Evolutionary conservation across 2,329 filamentous ascomycete species (phyloP), one percentile per base, ranked within the genome.

Genomic region (Coccinonectria pachysandricola): DNA sequence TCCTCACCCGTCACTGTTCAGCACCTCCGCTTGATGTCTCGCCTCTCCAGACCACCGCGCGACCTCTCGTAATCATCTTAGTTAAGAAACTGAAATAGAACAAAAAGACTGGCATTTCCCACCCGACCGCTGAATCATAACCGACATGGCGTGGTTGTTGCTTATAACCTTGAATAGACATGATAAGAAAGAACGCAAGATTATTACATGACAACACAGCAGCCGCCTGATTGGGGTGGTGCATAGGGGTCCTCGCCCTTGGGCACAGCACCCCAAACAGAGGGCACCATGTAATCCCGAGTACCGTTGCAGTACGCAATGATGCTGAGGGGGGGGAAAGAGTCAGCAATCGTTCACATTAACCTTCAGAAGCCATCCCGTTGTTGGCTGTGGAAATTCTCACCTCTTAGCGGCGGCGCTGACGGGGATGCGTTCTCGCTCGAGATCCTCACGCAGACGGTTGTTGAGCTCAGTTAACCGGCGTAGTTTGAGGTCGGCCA

Each of bases 221-320:
- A 98, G 49, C 86, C 82, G 53, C 77, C 81, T 45, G 74, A 84
- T 64, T 92, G 85, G 66, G 92, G 88, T 44, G 88, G 88, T 49
- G 88, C 86, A 56, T 98, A 98, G n/a, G 91, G 91, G 56, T 98
- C 91, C 55, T 96, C 91, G 57, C 82, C 79, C 68, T 86, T 88
- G 53, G 92, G 85, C 40, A 96, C 85, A 35, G 79, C 74, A 44
- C 88, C 88, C 91, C 91, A 98, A 57, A 92, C 83, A 28, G 86
- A 93, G 26, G 87, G 87, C 28, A 96, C 87, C 91, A 98, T 96
- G 66, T 93, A 96, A 58, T 98, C 91, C 59, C 88, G 82, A 46
- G 91, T 95, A 60, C 84, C 87, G 60, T 93, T 93, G 62, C 88
- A 96, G 65, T 96, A 96, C 46, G 85, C 83, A 57, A 96, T 96